Base-by-base conservation (phyloP, 1,284 basidiomycete genomes). In the Leccinum pachyderme region DNA sequence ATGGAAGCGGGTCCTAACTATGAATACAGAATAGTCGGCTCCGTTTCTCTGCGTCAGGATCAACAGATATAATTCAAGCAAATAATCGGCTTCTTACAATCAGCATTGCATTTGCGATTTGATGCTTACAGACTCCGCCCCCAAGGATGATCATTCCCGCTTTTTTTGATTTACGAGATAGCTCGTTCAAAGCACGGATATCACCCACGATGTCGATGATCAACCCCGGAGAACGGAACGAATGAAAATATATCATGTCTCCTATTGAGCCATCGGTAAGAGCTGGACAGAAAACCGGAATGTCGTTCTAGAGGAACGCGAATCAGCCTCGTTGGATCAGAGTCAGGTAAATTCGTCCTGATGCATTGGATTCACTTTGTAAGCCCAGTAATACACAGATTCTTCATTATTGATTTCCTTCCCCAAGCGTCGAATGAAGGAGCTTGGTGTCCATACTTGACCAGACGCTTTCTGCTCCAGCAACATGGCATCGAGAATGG, bases 211-310 rank as follows among this genome's bases (percentile, higher is more conserved):
- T 95, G 69, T 99, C 97, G 58, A 99, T 79, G 35, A 90, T 78
- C 47, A 99, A 81, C 22, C 93, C 94, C 0, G 94, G 93, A 57
- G 87, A 87, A 58, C 89, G 87, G 80, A 95, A 98, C 5, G 93
- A 94, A 75, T 99, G 97, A 72, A 99, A 99, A 75, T 98, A 99
- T 53, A 99, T 89, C 95, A 99, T 98, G 72, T 99, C 97, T 49
- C 96, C 97, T 51, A 99, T 79, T 0, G 95, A 98, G 13, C 97
- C 97, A 67, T 99, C 97, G 9, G 97, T 99, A 44, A 99, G 77
- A 0, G 97, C 97, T 13, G 97, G 97, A 69, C 97, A 99, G 75
- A 98, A 99, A 51, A 99, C 94, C 4, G 97, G 97, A 54, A 99
- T 98, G 63, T 96, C 80, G 73, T 99, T 98, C 95, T 98, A 73